Evolutionary conservation across 169 alveolate genomes (phyloP), one percentile per base, ranked within the genome.

Genomic region (Plasmodium malariae): DNA sequence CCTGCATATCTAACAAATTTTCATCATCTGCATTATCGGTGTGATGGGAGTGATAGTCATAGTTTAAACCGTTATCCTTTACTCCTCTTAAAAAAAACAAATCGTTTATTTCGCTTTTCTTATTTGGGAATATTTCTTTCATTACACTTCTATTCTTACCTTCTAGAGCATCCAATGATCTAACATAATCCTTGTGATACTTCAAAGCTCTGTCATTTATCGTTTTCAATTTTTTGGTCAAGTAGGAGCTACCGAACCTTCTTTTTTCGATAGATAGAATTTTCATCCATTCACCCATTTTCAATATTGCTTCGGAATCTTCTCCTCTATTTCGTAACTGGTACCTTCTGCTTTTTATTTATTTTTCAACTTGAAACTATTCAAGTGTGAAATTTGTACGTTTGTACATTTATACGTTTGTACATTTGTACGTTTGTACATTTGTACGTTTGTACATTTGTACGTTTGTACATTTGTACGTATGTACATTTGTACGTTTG

Each of bases 131-230:
- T 9, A 86, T 86, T 70, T 86, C 92, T 63, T 86, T 86, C 55
- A 86, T 86, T 45, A 86, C 60, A 48, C 92, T 86, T 69, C 92
- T 49, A 36, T 86, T 86, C 57, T 86, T 86, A 37, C 92, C 92
- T 60, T 86, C 92, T 51, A 86, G 34, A 9, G 43, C 40, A 70
- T 86, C 92, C 14, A 86, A 62, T 36, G 92, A 86, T 69, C 49
- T 68, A n/a, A 71, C 40, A 55, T 86, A 86, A 86, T 86, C 92
- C 7, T 55, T 67, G 40, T 86, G 92, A 48, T 40, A 86, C 48
- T 70, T 86, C 14, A 86, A 74, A 2, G 92, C 92, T 36, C 92
- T 43, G 2, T 86, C 92, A 28, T 86, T 69, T 70, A 86, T 70
- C 36, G 87, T 55, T 34, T 86, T 86, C 68, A 86, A 26, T 49